These are phyloP conservation scores for Suillus clintonianus DNA, from an alignment of 768 basidiomycete genomes.

Conservation along the genomic window DNA sequence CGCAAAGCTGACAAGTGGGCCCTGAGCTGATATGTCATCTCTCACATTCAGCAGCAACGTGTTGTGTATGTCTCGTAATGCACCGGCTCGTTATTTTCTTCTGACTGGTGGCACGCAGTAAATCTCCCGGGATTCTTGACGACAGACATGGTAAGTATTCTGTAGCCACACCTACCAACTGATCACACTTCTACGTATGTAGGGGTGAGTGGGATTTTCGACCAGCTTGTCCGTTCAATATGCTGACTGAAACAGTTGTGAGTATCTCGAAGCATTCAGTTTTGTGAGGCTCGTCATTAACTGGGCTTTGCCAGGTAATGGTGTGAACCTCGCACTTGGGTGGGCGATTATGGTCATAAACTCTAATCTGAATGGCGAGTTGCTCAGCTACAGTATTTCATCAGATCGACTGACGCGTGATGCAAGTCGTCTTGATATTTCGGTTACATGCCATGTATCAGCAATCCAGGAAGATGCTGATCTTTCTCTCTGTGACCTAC, in stretches of 20 bases:
- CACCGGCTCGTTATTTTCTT: not conserved
- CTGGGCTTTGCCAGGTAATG: not conserved
- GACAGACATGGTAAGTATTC: not conserved
- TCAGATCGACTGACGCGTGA: not conserved
- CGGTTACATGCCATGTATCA: not conserved
- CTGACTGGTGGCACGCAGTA: not conserved
- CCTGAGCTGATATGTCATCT: not conserved
- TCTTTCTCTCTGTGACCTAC: not conserved
- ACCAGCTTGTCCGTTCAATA: not conserved
- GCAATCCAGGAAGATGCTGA: not conserved
- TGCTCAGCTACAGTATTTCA: not conserved
- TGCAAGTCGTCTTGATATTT: not conserved
- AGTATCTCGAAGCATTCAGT: not conserved
- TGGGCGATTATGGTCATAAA: not conserved
- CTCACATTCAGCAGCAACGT: not conserved
- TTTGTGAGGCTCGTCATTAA: not conserved
- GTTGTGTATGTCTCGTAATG: not conserved
- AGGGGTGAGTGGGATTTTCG: not conserved
- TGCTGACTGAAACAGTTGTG: not conserved
- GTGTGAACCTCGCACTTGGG: not conserved
- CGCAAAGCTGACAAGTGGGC: not conserved
- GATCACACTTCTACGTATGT: not conserved
- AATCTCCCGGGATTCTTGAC: not conserved
- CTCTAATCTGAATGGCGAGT: not conserved
- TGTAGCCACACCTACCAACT: not conserved